Percentiles rank a stretch among this genome's conserved stretches.
phyloP scores from a whole-genome alignment of 2,329 filamentous ascomycete species.

The Leptosphaerulina australis region DNA sequence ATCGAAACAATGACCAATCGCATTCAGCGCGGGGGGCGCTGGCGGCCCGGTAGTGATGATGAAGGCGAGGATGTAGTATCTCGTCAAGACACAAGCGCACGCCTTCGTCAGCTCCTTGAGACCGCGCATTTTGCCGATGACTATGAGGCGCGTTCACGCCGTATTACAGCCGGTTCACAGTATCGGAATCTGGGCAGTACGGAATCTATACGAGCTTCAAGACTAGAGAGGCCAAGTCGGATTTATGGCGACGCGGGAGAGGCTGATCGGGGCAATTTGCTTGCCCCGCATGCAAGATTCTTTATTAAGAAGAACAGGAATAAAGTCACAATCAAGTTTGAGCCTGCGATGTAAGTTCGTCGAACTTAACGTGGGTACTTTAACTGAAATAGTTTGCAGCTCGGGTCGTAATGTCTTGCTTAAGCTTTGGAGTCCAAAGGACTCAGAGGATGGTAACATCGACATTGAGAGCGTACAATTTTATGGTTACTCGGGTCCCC shows the following conservation, averaged over 20 bases:
- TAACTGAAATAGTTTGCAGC: slow-evolving; percentile 37
- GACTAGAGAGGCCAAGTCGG: slow-evolving; percentile 42
- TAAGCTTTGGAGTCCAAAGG: slow-evolving; percentile 85
- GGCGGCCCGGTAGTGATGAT: slow-evolving; percentile 47
- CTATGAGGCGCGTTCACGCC: slow-evolving; percentile 7
- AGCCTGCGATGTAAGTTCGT: slow-evolving; percentile 69
- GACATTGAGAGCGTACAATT: slow-evolving; percentile 87
- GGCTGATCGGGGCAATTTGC: slow-evolving; percentile 48
- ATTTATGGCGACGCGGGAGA: slow-evolving; percentile 34
- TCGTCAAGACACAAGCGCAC: slow-evolving; percentile 31
- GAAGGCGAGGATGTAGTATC: slow-evolving; percentile 44
- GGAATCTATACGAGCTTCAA: slow-evolving; percentile 39
- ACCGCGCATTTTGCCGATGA: slow-evolving; percentile 43
- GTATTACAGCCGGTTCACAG: slow-evolving; percentile 8
- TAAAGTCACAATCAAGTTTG: slow-evolving; percentile 85
- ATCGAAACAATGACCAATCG: slow-evolving; percentile 49
- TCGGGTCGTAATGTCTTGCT: slow-evolving; percentile 83
- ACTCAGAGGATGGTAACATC: slow-evolving; percentile 70
- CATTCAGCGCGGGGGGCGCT: slow-evolving; percentile 47
- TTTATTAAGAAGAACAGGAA: slow-evolving; percentile 81
- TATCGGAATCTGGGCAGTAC: slow-evolving; percentile 18
- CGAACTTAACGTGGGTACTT: fast-evolving
- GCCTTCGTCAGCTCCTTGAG: slow-evolving; percentile 31
- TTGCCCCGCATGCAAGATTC: slow-evolving; percentile 79
- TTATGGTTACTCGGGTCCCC: slow-evolving; percentile 82